A percentile compares a stretch with the other conserved stretches of the same genome.
Evolutionary conservation across 371 early-diverging fungal genomes (phyloP).

Genomic region (Syncephalastrum racemosum): DNA sequence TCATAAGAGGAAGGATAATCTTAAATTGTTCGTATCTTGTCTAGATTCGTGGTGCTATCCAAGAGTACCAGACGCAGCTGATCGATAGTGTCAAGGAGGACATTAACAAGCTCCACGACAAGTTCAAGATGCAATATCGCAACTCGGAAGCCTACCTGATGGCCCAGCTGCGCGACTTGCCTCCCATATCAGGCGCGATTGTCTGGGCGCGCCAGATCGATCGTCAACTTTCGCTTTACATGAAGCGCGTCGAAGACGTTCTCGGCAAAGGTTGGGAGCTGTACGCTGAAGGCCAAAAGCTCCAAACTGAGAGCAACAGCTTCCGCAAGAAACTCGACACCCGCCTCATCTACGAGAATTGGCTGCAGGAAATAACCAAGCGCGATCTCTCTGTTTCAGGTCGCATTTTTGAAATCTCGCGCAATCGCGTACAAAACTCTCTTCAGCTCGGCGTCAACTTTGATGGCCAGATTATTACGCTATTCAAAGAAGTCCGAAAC

Average conservation of each 20-base stretch:
- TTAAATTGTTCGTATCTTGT: neutral
- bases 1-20: neutral
- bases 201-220: conserved; percentile 99
- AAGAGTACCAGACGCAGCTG: conserved; percentile 97
- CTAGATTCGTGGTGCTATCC: conserved; percentile 96
- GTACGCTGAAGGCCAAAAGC: conserved; percentile 95
- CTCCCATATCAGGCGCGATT: conserved; percentile 92
- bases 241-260: conserved; percentile 97
- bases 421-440: conserved; percentile 78
- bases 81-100: conserved; percentile 98
- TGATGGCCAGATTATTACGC: conserved; percentile 89
- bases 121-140: conserved; percentile 91
- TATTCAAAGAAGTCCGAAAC: conserved; percentile 98
- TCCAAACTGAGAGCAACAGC: conserved; percentile 85
- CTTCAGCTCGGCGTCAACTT: conserved; percentile 92
- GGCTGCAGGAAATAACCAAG: conserved; percentile 87
- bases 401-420: conserved; percentile 88
- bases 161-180: conserved; percentile 91
- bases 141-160: conserved; percentile 87
- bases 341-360: conserved; percentile 84
- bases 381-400: conserved; percentile 88
- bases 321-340: conserved; percentile 95
- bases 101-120: conserved; percentile 91
- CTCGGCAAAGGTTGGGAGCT: conserved; percentile 97
- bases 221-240: conserved; percentile 91